These are phyloP conservation scores for Silene noctiflora DNA, from an alignment of 179 eudicot species.

Conservation along the genomic window DNA sequence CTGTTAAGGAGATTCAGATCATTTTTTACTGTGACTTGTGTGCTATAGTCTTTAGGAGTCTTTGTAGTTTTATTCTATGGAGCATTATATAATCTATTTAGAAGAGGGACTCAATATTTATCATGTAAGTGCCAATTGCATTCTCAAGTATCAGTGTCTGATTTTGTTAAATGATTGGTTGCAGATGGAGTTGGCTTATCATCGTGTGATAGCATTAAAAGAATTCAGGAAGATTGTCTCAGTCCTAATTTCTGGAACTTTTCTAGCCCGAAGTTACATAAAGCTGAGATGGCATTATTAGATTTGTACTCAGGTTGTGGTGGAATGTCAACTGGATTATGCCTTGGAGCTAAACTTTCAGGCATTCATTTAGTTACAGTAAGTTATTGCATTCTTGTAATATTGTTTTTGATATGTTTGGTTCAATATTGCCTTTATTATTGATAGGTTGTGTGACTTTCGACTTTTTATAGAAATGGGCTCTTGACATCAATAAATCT, in stretches of 20 bases:
- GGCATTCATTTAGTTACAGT: constrained; percentile 74
- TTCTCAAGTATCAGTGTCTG: constrained; percentile 10
- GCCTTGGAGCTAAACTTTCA: constrained; percentile 85
- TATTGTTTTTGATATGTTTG: not conserved
- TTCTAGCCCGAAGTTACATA: constrained; percentile 26
- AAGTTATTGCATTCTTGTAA: constrained; percentile 17
- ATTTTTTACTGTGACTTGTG: not conserved
- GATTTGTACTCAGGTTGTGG: constrained; percentile 98
- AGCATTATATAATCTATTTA: not conserved
- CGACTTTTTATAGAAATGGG: constrained; percentile 67
- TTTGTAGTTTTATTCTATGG: not conserved
- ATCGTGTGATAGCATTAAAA: constrained; percentile 33
- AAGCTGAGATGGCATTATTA: constrained; percentile 44
- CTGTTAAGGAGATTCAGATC: not conserved
- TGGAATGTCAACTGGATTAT: constrained; percentile 96
- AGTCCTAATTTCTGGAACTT: constrained; percentile 26
- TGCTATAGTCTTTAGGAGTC: not conserved
- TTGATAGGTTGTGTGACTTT: not conserved
- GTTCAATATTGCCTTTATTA: constrained; percentile 1
- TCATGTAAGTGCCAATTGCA: not conserved
- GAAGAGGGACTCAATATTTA: constrained; percentile 7
- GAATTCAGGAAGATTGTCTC: constrained; percentile 27
- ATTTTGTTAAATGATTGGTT: constrained; percentile 18
- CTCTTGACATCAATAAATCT: constrained; percentile 57
- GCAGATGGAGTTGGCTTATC: constrained; percentile 36